Percentiles rank a stretch among this genome's conserved stretches.
Conservation (phyloP, 225 moss, liverwort and hornwort species). For the Takakia lepidozioides region DNA sequence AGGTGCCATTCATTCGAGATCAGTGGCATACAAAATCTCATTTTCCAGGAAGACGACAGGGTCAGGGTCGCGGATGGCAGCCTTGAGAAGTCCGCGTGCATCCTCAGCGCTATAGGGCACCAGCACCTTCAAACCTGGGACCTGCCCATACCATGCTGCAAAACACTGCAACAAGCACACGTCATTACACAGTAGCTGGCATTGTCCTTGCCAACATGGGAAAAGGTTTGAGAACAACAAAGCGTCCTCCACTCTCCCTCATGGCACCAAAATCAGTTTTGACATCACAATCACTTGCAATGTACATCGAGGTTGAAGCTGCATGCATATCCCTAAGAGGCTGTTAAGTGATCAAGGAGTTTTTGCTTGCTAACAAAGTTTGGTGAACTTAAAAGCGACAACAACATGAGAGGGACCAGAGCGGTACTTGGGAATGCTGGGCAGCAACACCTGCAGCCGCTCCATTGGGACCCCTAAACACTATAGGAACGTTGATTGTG, state of each 20-base stretch:
- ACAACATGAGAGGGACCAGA: too few relatives aligned
- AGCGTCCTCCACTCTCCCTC: background rate
- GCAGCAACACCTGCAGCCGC: slow-evolving; percentile 97
- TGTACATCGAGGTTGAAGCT: too few relatives aligned
- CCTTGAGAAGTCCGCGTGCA: slow-evolving; percentile 89
- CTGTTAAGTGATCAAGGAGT: background rate
- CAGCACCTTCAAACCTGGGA: slow-evolving; percentile 89
- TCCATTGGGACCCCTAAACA: slow-evolving; percentile 94
- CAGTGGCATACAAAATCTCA: slow-evolving; percentile 60
- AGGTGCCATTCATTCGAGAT: background rate
- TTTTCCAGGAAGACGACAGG: slow-evolving; percentile 94
- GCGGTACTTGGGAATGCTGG: slow-evolving; percentile 93
- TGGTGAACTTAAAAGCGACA: too few relatives aligned
- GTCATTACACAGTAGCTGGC: background rate
- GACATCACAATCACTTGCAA: too few relatives aligned
- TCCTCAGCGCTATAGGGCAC: slow-evolving; percentile 80
- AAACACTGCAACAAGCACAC: slow-evolving; percentile 55
- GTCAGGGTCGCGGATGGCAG: slow-evolving; percentile 94
- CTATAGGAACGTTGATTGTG: slow-evolving; percentile 88
- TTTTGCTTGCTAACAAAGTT: too few relatives aligned
- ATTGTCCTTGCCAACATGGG: background rate
- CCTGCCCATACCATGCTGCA: slow-evolving; percentile 93
- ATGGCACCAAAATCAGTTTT: background rate
- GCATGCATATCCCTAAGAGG: background rate
- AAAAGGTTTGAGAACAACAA: background rate